These are phyloP conservation scores for Globisporangium okanoganense DNA, from an alignment of 352 stramenopile genomes.

Conservation along the genomic window DNA sequence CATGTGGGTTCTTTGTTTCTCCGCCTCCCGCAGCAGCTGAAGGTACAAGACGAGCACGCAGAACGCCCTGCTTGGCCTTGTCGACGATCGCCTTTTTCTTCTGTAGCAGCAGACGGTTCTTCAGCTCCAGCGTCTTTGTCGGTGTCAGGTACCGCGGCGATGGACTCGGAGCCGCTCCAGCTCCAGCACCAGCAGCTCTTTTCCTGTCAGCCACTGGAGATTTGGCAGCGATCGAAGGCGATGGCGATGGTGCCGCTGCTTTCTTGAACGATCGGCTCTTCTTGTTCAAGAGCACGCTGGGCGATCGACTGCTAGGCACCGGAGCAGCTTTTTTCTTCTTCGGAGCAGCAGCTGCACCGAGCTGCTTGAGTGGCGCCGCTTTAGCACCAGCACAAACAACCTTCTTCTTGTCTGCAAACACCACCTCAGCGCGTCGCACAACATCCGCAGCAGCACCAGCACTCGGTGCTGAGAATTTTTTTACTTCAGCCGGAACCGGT, in stretches of 20 bases:
- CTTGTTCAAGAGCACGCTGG: conserved; percentile 7
- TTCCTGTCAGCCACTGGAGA: conserved; percentile 3
- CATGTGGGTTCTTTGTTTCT: background rate
- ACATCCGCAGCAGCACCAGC: background rate
- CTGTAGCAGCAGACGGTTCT: conserved; percentile 17
- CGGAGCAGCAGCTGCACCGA: background rate
- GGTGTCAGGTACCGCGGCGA: conserved; percentile 11
- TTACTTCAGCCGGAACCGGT: background rate
- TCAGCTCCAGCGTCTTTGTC: conserved; percentile 14
- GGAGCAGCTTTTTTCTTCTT: conserved; percentile 16
- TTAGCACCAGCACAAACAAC: background rate
- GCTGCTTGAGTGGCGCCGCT: conserved; percentile 4
- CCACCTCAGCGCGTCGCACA: conserved; percentile 9
- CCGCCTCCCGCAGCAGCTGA: background rate
- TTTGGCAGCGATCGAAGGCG: background rate
- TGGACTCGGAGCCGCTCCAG: background rate
- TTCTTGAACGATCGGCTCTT: conserved; percentile 20
- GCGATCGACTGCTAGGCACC: background rate
- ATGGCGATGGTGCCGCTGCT: background rate
- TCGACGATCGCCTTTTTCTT: conserved; percentile 22
- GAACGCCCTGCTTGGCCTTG: conserved; percentile 15
- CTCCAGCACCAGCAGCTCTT: background rate
- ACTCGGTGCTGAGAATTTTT: conserved; percentile 1
- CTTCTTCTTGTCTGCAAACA: conserved; percentile 2
- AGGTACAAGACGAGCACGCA: background rate